phyloP scores from a whole-genome alignment of 106 monocot species.

The Phalaenopsis aphrodite region DNA sequence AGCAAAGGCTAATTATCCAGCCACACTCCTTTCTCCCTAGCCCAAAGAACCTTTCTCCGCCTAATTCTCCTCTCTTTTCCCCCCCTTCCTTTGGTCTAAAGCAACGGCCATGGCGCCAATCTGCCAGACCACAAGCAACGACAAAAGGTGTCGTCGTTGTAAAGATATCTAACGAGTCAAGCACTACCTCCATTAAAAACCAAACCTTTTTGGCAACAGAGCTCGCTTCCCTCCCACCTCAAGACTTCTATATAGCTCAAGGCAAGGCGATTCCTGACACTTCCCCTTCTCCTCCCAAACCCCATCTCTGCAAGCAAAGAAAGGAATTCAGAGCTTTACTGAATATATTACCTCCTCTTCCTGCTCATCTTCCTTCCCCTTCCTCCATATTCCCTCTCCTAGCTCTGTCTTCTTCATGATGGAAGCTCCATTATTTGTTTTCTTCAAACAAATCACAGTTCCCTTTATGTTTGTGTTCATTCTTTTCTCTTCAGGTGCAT shows the following conservation, averaged over 20 bases:
- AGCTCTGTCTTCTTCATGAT: background rate
- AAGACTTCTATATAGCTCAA: slow-evolving; percentile 12
- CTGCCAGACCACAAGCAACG: background rate
- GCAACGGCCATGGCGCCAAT: background rate
- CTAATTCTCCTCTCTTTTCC: background rate
- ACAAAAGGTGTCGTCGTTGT: slow-evolving; percentile 29
- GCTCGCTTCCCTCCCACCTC: slow-evolving; percentile 2
- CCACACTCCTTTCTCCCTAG: no score
- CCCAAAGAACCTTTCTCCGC: background rate
- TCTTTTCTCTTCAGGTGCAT: slow-evolving; percentile 51
- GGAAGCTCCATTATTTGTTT: slow-evolving; percentile 8
- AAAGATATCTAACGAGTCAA: slow-evolving; percentile 30
- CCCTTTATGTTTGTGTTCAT: slow-evolving; percentile 22
- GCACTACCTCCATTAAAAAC: slow-evolving; percentile 5
- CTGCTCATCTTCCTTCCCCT: slow-evolving; percentile 1
- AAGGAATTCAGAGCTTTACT: slow-evolving; percentile 26
- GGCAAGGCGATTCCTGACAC: slow-evolving; percentile 16
- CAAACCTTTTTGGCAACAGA: background rate
- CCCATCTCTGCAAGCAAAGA: slow-evolving; percentile 39
- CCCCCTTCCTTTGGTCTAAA: slow-evolving; percentile 5
- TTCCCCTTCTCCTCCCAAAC: slow-evolving; percentile 8
- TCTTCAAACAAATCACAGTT: slow-evolving; percentile 9
- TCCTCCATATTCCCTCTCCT: slow-evolving; percentile 1
- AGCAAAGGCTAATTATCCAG: no score
- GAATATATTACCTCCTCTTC: background rate